Evolutionary conservation across 371 early-diverging fungal species (phyloP).

Genomic region (Mortierella sp.): DNA sequence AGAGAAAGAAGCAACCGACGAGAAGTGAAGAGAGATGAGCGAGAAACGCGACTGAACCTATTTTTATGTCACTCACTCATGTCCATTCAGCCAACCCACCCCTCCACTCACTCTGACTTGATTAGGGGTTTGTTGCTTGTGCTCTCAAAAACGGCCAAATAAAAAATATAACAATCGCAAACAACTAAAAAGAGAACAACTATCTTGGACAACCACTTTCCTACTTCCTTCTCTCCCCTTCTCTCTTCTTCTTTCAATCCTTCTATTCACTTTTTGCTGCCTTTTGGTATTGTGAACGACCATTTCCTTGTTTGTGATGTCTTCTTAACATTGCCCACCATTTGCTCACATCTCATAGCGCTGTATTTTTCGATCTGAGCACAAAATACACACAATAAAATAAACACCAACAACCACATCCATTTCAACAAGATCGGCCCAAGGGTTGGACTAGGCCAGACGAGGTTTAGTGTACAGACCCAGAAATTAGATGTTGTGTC

Average conservation of each 20-base stretch:
- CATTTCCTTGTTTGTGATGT: neutral
- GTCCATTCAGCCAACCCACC: too few relatives aligned
- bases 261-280: neutral
- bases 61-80: neutral
- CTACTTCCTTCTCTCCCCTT: neutral
- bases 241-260: neutral
- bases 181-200: neutral
- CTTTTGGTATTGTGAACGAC: neutral
- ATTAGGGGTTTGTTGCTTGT: neutral
- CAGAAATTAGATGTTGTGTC: neutral
- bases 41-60: neutral
- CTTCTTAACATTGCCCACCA: neutral
- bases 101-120: neutral
- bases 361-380: neutral
- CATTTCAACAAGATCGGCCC: neutral
- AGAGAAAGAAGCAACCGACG: constrained; percentile 13
- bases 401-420: neutral
- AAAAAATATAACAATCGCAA: neutral
- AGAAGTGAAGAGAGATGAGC: neutral
- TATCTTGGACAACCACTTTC: neutral
- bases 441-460: constrained; percentile 3
- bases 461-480: neutral
- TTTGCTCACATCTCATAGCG: neutral
- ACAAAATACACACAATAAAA: neutral
- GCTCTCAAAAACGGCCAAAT: constrained; percentile 5